Evolutionary conservation across 345 rosid genomes (phyloP).

Genomic region (Hirschfeldia incana): DNA sequence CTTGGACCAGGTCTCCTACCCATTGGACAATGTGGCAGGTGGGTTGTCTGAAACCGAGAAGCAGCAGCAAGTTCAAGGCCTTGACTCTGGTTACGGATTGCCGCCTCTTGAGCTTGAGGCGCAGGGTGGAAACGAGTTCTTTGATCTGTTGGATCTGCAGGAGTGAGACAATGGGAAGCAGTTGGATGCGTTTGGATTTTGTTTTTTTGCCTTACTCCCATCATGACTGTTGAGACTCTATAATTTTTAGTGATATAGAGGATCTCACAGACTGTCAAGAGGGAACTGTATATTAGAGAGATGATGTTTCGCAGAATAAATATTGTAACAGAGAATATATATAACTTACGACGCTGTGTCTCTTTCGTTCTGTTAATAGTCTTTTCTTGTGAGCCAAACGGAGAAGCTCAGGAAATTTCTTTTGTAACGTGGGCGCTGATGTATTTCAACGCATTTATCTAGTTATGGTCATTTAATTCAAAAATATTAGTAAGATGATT

Average conservation of each 20-base stretch:
- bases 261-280: neutral
- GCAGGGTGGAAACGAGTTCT: slow-evolving; percentile 24
- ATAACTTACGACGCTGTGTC: too few species aligned
- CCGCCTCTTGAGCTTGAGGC: slow-evolving; percentile 30
- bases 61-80: neutral
- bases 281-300: neutral
- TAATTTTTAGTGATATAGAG: slow-evolving; percentile 32
- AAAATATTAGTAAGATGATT: too few species aligned
- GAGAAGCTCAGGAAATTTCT: too few species aligned
- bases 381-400: too few species aligned
- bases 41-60: neutral
- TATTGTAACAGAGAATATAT: neutral
- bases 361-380: too few species aligned
- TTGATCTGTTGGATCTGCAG: slow-evolving; percentile 16
- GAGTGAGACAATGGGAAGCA: neutral
- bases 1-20: neutral
- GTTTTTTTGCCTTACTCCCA: neutral
- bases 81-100: slow-evolving; percentile 22
- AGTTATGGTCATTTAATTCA: too few species aligned
- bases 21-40: neutral
- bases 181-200: neutral
- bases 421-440: too few species aligned
- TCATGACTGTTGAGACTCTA: slow-evolving; percentile 19
- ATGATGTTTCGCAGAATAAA: neutral
- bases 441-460: too few species aligned